Evolutionary conservation across 2,329 filamentous ascomycete genomes (phyloP).

Genomic region (Aureobasidium sp.): DNA sequence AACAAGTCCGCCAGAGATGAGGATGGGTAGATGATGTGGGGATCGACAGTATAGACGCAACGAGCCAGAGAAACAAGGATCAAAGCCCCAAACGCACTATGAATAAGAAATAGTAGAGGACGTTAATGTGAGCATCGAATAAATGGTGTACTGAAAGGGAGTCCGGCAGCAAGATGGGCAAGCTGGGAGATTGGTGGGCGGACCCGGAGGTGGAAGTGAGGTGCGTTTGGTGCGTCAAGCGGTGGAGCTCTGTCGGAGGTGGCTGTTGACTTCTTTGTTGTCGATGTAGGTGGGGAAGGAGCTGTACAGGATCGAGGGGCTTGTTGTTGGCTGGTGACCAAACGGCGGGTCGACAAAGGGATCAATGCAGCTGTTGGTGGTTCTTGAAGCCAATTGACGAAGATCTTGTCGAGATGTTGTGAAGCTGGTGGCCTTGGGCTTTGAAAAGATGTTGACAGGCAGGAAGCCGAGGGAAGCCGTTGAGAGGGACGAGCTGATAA

Average conservation of each 20-base stretch:
- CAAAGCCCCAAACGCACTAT: conserved; percentile 12
- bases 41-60: conserved; percentile 7
- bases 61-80: conserved; percentile 3
- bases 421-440: background rate
- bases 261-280: background rate
- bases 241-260: background rate
- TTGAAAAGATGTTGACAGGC: conserved; percentile 1
- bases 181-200: conserved; percentile 2
- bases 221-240: background rate
- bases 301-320: background rate
- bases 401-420: background rate
- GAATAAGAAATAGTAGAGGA: conserved; percentile 11
- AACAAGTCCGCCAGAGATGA: conserved; percentile 10
- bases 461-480: conserved; percentile 9
- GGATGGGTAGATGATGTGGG: conserved; percentile 4
- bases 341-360: background rate
- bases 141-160: background rate
- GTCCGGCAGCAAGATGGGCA: conserved; percentile 4
- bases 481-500: background rate
- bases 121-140: conserved; percentile 14
- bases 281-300: background rate
- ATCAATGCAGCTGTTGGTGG: background rate
- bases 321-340: background rate
- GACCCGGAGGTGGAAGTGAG: background rate
- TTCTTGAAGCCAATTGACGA: background rate